Conservation (phyloP, 1,284 basidiomycete species). For the Melampsora larici-populina region DNA sequence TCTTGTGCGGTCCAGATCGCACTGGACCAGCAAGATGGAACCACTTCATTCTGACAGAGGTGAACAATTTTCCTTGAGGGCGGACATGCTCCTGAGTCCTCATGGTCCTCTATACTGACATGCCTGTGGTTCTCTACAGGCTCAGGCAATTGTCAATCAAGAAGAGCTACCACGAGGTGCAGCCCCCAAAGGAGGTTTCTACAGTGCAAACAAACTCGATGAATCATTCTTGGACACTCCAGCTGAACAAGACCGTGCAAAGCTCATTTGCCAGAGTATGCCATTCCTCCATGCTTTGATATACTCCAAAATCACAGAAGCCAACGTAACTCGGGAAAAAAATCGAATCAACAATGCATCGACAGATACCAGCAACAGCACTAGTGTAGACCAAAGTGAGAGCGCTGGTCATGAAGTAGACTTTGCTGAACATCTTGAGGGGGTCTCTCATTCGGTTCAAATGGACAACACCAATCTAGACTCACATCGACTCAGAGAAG, state of each 20-base stretch:
- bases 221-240: neutral
- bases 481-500: neutral
- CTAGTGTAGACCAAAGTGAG: too few species aligned
- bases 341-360: neutral
- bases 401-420: too few species aligned
- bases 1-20: neutral
- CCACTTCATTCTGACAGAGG: neutral
- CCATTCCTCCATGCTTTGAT: neutral
- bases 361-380: neutral
- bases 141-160: neutral
- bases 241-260: neutral
- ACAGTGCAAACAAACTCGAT: neutral
- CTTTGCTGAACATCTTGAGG: too few species aligned
- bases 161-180: neutral
- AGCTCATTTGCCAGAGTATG: neutral
- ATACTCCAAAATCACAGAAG: neutral
- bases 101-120: neutral
- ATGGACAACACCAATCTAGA: neutral
- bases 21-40: neutral
- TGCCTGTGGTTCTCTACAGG: neutral
- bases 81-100: too few species aligned
- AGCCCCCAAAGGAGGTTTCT: neutral
- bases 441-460: neutral
- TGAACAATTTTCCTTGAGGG: neutral
- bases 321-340: neutral